Evolutionary conservation across 1,284 basidiomycete genomes (phyloP).

Genomic region (Pseudozyma pruni): DNA sequence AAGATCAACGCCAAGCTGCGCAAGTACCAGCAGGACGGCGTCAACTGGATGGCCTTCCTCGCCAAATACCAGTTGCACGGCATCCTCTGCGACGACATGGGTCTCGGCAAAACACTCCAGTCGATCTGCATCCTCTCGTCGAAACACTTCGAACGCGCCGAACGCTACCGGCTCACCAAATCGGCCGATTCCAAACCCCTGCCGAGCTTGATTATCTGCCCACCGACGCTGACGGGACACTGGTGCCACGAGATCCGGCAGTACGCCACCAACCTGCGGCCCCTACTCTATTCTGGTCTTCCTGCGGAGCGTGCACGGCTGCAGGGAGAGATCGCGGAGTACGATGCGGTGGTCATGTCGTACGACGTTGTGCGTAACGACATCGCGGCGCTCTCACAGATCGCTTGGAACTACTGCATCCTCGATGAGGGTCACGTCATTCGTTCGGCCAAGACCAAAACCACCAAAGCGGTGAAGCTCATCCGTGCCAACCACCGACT

Average conservation of each 20-base stretch:
- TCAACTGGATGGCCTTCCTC: constrained; percentile 98
- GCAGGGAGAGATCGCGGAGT: constrained; percentile 45
- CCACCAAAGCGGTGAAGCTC: constrained; percentile 94
- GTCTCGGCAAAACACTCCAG: constrained; percentile 96
- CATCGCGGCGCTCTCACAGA: constrained; percentile 78
- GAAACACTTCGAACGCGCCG: constrained; percentile 87
- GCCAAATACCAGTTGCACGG: constrained; percentile 87
- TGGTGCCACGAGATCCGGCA: constrained; percentile 98
- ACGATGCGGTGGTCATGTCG: constrained; percentile 91
- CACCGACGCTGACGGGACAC: constrained; percentile 93
- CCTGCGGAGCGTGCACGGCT: constrained; percentile 81
- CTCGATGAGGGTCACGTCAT: constrained; percentile 99
- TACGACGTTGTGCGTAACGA: constrained; percentile 98
- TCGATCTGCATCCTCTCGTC: constrained; percentile 96
- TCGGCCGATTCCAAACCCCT: constrained; percentile 84
- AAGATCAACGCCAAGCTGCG: constrained; percentile 91
- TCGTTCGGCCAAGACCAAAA: constrained; percentile 97
- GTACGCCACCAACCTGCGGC: constrained; percentile 85
- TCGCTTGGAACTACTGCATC: constrained; percentile 95
- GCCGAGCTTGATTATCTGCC: constrained; percentile 94
- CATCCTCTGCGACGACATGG: constrained; percentile 99
- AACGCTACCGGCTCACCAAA: constrained; percentile 76
- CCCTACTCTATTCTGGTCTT: constrained; percentile 89
- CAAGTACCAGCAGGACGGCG: constrained; percentile 97
- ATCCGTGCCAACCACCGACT: constrained; percentile 90